Percentiles rank a stretch among this genome's conserved stretches.
Conservation (phyloP, 2,329 filamentous ascomycete genomes). For the Fusarium cicatricum region DNA sequence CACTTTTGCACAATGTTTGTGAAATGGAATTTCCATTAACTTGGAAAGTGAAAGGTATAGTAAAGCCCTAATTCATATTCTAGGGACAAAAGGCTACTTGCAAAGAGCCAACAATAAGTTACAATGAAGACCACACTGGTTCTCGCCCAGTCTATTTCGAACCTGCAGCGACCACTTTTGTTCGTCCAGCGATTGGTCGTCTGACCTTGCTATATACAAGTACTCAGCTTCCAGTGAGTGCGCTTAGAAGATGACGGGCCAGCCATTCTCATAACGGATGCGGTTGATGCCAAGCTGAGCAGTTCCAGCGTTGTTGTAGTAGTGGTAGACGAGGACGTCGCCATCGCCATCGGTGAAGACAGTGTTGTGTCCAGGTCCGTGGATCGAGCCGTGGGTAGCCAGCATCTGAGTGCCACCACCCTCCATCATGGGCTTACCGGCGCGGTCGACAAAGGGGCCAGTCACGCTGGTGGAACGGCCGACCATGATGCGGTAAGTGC, state of each 20-base stretch:
- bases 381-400: slow-evolving; percentile 40
- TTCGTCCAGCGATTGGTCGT: no score
- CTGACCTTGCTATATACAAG: no score
- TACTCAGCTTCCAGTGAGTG: no score
- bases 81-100: no score
- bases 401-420: slow-evolving; percentile 45
- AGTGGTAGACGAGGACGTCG: slow-evolving; percentile 46
- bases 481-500: slow-evolving; percentile 47
- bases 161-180: no score
- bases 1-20: no score
- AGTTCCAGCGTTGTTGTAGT: slow-evolving; percentile 39
- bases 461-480: slow-evolving; percentile 43
- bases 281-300: slow-evolving; percentile 45
- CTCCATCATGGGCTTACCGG: slow-evolving; percentile 38
- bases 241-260: slow-evolving; percentile 44
- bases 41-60: no score
- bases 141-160: no score
- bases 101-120: no score
- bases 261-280: slow-evolving; percentile 41
- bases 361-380: slow-evolving; percentile 45
- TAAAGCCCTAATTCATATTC: no score
- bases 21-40: no score
- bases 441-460: slow-evolving; percentile 42
- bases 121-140: no score
- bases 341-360: slow-evolving; percentile 45